Percentiles rank a stretch among this genome's conserved stretches.
Conservation (phyloP, 495 filamentous ascomycete species). For the Xylaria acuta region DNA sequence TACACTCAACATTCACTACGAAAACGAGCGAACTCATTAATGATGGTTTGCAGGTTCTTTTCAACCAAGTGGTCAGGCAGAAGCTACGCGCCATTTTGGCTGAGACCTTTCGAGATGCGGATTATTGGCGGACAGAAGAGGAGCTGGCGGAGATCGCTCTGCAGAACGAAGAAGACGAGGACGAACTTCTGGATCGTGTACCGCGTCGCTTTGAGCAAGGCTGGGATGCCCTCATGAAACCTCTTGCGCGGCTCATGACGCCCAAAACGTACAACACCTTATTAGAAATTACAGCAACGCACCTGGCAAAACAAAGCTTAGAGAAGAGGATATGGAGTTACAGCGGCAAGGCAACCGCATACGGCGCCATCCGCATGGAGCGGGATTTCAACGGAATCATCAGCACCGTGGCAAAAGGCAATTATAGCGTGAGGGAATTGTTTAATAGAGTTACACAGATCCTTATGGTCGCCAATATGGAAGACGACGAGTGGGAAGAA, state of each 20-base stretch:
- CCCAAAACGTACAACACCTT: constrained; percentile 71
- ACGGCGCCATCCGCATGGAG: constrained; percentile 88
- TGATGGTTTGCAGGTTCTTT: constrained; percentile 82
- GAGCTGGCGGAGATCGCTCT: constrained; percentile 56
- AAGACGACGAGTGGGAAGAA: constrained; percentile 97
- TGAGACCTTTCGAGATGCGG: constrained; percentile 89
- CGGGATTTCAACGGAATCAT: constrained; percentile 84
- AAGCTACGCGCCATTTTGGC: constrained; percentile 83
- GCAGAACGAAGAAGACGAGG: constrained; percentile 59
- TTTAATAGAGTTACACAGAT: constrained; percentile 86
- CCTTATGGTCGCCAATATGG: constrained; percentile 90
- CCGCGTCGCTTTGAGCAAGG: constrained; percentile 75
- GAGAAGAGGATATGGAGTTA: constrained; percentile 93
- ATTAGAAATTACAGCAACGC: constrained; percentile 71
- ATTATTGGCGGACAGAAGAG: constrained; percentile 69
- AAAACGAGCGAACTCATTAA: constrained; percentile 82
- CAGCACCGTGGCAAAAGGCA: constrained; percentile 73
- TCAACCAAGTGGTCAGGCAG: constrained; percentile 85
- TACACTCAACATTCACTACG: constrained; percentile 72
- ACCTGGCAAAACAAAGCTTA: constrained; percentile 72
- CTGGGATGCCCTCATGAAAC: constrained; percentile 85
- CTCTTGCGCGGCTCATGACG: constrained; percentile 86
- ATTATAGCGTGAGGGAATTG: constrained; percentile 79
- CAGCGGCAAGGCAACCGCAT: constrained; percentile 76
- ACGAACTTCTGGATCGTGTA: constrained; percentile 64